Evolutionary conservation across 1,284 basidiomycete species (phyloP), one percentile per base, ranked within the genome.

Genomic region (Microbotryomycetes sp.): DNA sequence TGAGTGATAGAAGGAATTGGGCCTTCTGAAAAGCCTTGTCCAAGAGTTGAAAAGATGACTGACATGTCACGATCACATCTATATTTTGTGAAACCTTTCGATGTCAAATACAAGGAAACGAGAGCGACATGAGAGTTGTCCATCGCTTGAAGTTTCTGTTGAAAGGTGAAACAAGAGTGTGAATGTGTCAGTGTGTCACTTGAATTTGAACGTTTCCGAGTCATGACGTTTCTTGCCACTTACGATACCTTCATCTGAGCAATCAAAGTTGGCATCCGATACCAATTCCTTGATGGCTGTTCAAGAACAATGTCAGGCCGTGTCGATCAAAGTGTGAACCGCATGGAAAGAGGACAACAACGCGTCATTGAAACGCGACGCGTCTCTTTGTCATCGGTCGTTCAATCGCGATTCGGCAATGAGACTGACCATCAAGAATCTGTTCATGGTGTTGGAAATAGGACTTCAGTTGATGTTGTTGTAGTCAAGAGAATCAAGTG

Each of bases 41-140:
- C 32, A 23, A 25, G 56, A 3, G 26, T 30, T 5, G n/a, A 22
- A 26, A 25, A 36, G 54, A 19, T 26, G 28, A 61, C 65, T 46
- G 12, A 69, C 83, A 98, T 91, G 58, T 93, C 91, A 25, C 92
- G 84, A 78, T 99, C 96, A 76, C 94, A 97, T 70, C 96, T 86
- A 78, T 89, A 98, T 59, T 83, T 81, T 73, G 88, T 84, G 80
- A 97, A 97, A 31, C 89, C 89, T 0, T 82, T 79, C 0, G 84
- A 82, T 30, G 85, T 79, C 54, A 97, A 82, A 66, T 86, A 82
- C 54, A 94, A 88, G 7, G 89, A 80, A 45, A 97, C 94, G 63
- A 97, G 87, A 1, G 94, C 96, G 73, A 98, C 94, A 78, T 98
- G 96, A 6, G 94, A 97, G 83, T 97, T 97, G 81, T 98, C 96